Base-by-base conservation (phyloP, 306 rosid species). In the Castanospermum australe region DNA sequence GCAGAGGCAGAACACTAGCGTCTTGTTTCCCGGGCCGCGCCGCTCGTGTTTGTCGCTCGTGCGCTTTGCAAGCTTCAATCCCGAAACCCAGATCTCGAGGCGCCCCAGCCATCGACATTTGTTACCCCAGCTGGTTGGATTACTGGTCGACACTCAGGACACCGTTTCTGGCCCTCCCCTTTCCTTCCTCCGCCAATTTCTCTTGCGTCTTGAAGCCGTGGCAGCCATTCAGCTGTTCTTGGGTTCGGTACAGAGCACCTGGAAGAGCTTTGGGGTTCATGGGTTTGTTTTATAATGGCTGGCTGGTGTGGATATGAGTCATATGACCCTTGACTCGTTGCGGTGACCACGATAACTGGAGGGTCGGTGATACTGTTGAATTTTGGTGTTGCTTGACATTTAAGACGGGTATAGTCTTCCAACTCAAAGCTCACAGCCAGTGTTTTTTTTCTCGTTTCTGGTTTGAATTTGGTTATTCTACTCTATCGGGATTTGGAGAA, bases 171-270 rank as follows among this genome's bases (percentile, higher is more conserved):
- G 41, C 11, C 21, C 67, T 20, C 73, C 15, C 67, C 82, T 81
- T 89, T 80, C 64, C 93, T 86, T 88, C 76, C 39, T 83, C 97
- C 89, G 89, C 89, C 93, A 85, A 63, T 88, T 79, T 88, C 89
- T 87, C 89, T 81, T 30, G 55, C 78, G 66, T 41, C 63, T 76
- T 9, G 56, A 6, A 32, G 54, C 69, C 48, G 35, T 52, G 71
- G 15, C 56, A 50, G 45, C 63, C 52, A n/a, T n/a, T n/a, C 78
- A 9, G 20, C 28, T 50, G 68, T 9, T 6, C 25, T 67, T 75
- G 81, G 82, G 66, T 82, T 79, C 48, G 15, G 76, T 89, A 69
- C 94, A 86, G 81, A 88, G 97, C 72, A 89, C 86, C 87, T 84
- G 70, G 68, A 45, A 28, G 7, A 18, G 50, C 24, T 67, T 71